These are phyloP conservation scores for Cornus florida DNA, from an alignment of 148 eudicot genomes.

Conservation along the genomic window DNA sequence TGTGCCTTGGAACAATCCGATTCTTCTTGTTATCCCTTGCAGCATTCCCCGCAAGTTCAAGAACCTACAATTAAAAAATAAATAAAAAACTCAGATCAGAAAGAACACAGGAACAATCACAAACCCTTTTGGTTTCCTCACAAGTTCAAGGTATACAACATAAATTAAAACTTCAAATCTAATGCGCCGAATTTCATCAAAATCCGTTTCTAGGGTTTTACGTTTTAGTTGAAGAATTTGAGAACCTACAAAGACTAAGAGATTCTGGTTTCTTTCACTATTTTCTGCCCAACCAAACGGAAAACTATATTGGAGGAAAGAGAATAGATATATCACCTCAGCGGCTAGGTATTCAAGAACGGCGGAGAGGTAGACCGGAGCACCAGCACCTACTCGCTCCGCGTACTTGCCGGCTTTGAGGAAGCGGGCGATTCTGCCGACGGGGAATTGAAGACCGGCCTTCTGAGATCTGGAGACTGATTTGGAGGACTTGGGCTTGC, in stretches of 20 bases:
- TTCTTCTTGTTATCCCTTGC: conserved; percentile 54
- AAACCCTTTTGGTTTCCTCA: no score
- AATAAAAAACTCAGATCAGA: background rate
- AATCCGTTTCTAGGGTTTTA: no score
- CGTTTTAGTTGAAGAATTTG: no score
- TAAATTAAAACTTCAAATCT: no score
- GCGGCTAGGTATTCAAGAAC: conserved; percentile 31
- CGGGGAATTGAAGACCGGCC: conserved; percentile 41
- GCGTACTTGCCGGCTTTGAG: conserved; percentile 36
- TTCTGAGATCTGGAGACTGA: conserved; percentile 28
- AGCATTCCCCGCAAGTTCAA: conserved; percentile 49
- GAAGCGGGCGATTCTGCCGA: conserved; percentile 30
- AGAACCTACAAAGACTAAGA: background rate
- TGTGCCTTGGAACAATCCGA: conserved; percentile 44
- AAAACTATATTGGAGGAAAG: background rate
- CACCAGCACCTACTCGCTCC: conserved; percentile 32
- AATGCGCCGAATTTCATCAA: no score
- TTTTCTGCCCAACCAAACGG: background rate
- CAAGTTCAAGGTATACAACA: no score
- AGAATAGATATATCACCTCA: conserved; percentile 12
- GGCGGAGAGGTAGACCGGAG: conserved; percentile 33
- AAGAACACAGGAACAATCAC: background rate
- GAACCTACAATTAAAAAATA: conserved; percentile 21
- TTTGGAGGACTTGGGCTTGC: conserved; percentile 30
- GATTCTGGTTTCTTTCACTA: background rate